Evolutionary conservation across 1,284 basidiomycete genomes (phyloP).

Genomic region (Irpex sp.): DNA sequence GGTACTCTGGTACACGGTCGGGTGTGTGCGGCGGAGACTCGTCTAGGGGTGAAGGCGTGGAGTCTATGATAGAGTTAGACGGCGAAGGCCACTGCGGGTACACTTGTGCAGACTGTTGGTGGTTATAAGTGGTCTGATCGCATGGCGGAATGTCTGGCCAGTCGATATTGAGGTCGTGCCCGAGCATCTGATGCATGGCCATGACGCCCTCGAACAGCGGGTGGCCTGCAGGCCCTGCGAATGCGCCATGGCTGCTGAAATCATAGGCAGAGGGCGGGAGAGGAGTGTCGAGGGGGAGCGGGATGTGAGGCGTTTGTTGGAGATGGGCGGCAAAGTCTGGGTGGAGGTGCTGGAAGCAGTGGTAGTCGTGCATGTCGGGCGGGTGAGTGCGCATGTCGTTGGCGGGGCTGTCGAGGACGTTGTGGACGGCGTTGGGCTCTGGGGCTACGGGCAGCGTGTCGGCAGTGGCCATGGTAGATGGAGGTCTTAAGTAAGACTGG

Average conservation of each 20-base stretch:
- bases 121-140: conserved; percentile 4
- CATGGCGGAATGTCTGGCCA: conserved; percentile 12
- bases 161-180: conserved; percentile 13
- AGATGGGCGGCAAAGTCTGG: conserved; percentile 14
- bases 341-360: conserved; percentile 7
- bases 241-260: conserved; percentile 10
- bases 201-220: conserved; percentile 14
- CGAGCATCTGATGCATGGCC: conserved; percentile 15
- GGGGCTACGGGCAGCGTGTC: background rate
- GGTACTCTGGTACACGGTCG: conserved; percentile 8
- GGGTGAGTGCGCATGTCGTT: conserved; percentile 5
- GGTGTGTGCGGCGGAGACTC: conserved; percentile 18
- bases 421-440: background rate
- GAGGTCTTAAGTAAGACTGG: background rate
- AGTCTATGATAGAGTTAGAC: conserved; percentile 12
- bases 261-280: conserved; percentile 15
- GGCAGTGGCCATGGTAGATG: background rate
- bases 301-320: conserved; percentile 13
- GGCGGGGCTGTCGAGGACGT: background rate
- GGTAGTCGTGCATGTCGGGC: conserved; percentile 6
- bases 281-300: conserved; percentile 13
- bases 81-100: conserved; percentile 10
- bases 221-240: conserved; percentile 11
- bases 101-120: background rate
- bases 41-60: conserved; percentile 19